phyloP scores from a whole-genome alignment of 2,329 filamentous ascomycete genomes.

The Lizonia empirigonia region DNA sequence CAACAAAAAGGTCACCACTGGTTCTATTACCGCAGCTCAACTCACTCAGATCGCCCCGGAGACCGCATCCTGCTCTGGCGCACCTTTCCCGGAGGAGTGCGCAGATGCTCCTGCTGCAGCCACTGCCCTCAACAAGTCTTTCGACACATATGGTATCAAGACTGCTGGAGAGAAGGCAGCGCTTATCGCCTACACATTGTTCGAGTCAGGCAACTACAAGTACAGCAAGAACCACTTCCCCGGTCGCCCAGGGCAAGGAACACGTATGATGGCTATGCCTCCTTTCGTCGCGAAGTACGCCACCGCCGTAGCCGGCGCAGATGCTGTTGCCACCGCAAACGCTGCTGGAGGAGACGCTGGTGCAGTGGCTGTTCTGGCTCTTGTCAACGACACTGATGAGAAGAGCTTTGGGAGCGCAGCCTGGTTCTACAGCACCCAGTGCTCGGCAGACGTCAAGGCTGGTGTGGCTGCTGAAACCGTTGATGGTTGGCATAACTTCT shows the following conservation, averaged over 20 bases:
- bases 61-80: slow-evolving; percentile 59
- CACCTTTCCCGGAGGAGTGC: slow-evolving; percentile 63
- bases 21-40: slow-evolving; percentile 29
- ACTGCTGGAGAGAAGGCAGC: slow-evolving; percentile 68
- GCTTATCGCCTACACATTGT: slow-evolving; percentile 71
- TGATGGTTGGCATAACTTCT: slow-evolving; percentile 59
- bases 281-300: slow-evolving; percentile 63
- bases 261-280: slow-evolving; percentile 68
- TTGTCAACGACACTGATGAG: slow-evolving; percentile 56
- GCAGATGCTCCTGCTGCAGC: slow-evolving; percentile 63
- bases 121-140: slow-evolving; percentile 60
- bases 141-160: slow-evolving; percentile 63
- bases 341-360: slow-evolving; percentile 43
- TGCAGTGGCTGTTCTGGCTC: slow-evolving; percentile 53
- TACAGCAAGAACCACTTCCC: slow-evolving; percentile 72
- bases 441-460: slow-evolving; percentile 51
- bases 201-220: slow-evolving; percentile 71
- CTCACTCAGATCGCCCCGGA: slow-evolving; percentile 63
- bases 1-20: slow-evolving; percentile 7
- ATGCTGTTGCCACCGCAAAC: slow-evolving; percentile 39
- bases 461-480: slow-evolving; percentile 55
- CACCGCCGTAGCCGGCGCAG: slow-evolving; percentile 48
- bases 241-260: slow-evolving; percentile 71
- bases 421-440: slow-evolving; percentile 66
- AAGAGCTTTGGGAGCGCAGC: slow-evolving; percentile 63